Conservation (phyloP, 1,284 basidiomycete species). For the Trichosporon inkin region DNA sequence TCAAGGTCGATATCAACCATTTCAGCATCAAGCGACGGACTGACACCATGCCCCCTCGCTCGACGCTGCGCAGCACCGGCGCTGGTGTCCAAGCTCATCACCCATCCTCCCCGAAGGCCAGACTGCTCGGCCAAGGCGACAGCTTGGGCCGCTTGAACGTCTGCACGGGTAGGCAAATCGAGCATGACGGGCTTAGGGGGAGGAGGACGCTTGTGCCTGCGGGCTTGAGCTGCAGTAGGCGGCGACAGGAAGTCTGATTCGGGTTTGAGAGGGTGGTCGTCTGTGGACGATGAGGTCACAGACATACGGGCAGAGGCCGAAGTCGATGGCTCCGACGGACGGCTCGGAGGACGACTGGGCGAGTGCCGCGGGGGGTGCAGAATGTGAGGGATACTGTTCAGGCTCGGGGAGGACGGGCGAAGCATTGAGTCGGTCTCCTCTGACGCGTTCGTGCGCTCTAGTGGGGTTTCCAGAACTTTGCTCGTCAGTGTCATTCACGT, state of each 20-base stretch:
- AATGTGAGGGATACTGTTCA: conserved; percentile 29
- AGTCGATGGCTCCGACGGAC: background rate
- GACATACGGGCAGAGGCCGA: background rate
- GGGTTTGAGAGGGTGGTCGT: conserved; percentile 37
- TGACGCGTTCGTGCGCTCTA: background rate
- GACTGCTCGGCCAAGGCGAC: conserved; percentile 46
- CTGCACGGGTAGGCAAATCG: conserved; percentile 50
- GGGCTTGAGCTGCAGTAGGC: conserved; percentile 16
- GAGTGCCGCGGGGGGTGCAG: conserved; percentile 14
- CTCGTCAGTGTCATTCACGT: background rate
- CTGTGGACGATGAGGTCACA: conserved; percentile 18
- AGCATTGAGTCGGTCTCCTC: conserved; percentile 33
- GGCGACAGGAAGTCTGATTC: conserved; percentile 41
- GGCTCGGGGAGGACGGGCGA: conserved; percentile 39
- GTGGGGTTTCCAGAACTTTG: background rate
- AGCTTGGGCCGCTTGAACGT: conserved; percentile 50
- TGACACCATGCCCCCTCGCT: conserved; percentile 14
- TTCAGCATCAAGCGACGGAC: conserved; percentile 31
- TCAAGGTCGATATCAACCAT: conserved; percentile 53
- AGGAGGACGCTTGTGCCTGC: conserved; percentile 14
- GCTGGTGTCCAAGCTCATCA: conserved; percentile 46
- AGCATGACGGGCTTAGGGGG: conserved; percentile 39
- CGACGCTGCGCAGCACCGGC: conserved; percentile 26
- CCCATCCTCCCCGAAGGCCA: conserved; percentile 50
- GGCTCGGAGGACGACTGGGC: background rate